Evolutionary conservation across 176 grass and related monocot genomes (phyloP).

Genomic region (Raddia distichophylla): DNA sequence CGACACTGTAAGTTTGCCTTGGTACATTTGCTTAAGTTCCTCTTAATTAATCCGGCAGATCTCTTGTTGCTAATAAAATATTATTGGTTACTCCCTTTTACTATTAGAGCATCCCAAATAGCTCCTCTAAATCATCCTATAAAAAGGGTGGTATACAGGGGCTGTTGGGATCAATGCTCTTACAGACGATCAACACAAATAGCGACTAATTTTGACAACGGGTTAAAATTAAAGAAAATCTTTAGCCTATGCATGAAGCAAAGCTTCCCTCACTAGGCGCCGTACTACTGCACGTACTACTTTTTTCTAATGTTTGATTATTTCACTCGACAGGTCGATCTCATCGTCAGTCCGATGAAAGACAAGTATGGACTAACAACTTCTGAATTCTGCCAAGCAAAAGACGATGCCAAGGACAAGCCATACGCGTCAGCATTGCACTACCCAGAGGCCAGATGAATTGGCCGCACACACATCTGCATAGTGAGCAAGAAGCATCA

Average conservation of each 20-base stretch:
- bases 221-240: not conserved
- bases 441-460: not conserved
- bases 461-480: not conserved
- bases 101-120: too few relatives aligned
- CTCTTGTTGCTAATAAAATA: too few relatives aligned
- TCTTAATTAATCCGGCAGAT: too few relatives aligned
- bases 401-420: not conserved
- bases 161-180: too few relatives aligned
- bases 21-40: too few relatives aligned
- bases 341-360: not conserved
- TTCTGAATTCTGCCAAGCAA: not conserved
- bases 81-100: too few relatives aligned
- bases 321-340: not conserved
- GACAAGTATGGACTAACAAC: not conserved
- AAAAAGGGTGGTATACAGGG: too few relatives aligned
- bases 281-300: too few relatives aligned
- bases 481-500: not conserved
- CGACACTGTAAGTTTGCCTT: too few relatives aligned
- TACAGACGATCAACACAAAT: not conserved
- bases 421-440: not conserved
- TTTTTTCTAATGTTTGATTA: not conserved
- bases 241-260: constrained; percentile 16
- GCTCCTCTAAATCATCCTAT: too few relatives aligned
- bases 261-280: not conserved
- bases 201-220: not conserved